Evolutionary conservation across 768 basidiomycete species (phyloP).

Genomic region (Clitopilus hobsonii): DNA sequence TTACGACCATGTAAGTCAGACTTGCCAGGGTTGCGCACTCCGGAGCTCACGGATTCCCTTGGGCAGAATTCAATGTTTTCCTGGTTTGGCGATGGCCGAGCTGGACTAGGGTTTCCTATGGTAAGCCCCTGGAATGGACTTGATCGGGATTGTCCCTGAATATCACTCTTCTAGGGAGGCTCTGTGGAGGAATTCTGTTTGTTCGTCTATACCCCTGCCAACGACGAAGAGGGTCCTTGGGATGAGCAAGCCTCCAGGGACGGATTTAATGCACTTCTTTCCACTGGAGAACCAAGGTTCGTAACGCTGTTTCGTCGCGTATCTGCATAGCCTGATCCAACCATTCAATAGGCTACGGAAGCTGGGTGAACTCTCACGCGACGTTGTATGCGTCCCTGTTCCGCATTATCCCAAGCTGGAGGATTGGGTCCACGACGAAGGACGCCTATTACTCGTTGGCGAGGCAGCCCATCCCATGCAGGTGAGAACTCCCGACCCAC

Average conservation of each 20-base stretch:
- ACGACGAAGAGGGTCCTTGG: constrained; percentile 24
- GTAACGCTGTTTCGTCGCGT: background rate
- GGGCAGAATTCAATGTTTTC: constrained; percentile 24
- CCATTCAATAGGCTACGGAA: constrained; percentile 26
- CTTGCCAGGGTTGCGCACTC: background rate
- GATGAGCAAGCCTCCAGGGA: constrained; percentile 24
- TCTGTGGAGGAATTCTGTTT: constrained; percentile 21
- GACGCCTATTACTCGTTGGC: constrained; percentile 45
- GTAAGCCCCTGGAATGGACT: constrained; percentile 12
- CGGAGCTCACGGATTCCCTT: background rate
- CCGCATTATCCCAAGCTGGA: constrained; percentile 36
- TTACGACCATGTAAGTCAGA: constrained; percentile 16
- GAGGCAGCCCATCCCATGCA: constrained; percentile 55
- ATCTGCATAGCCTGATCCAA: background rate
- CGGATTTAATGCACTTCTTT: constrained; percentile 4
- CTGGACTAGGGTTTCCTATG: constrained; percentile 24
- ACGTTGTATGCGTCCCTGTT: constrained; percentile 31
- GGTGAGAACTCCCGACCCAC: constrained; percentile 26
- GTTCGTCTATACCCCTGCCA: constrained; percentile 23
- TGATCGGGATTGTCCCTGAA: constrained; percentile 7
- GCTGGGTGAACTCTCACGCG: constrained; percentile 28
- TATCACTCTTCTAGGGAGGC: constrained; percentile 25
- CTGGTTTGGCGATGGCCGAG: constrained; percentile 30
- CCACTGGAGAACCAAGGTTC: background rate
- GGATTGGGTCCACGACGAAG: constrained; percentile 46